A percentile compares a stretch with the other conserved stretches of the same genome.
Evolutionary conservation across 2,329 filamentous ascomycete species (phyloP).

Genomic region (Hyphodiscus sp.): DNA sequence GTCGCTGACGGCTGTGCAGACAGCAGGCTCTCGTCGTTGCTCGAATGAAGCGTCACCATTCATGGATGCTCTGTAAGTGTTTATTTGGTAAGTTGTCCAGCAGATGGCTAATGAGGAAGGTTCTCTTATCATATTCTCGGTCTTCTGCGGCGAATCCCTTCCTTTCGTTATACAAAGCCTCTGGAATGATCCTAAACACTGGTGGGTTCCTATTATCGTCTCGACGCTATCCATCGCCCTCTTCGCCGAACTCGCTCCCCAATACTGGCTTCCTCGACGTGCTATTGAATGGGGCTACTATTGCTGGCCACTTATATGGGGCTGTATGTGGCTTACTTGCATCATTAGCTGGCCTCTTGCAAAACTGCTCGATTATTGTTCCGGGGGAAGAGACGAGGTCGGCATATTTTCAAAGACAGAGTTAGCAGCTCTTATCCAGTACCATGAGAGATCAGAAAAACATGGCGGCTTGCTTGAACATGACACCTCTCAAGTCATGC

Average conservation of each 20-base stretch:
- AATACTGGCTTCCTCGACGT: constrained; percentile 21
- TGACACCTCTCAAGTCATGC: constrained; percentile 19
- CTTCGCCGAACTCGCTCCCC: constrained; percentile 25
- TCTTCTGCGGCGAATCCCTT: constrained; percentile 21
- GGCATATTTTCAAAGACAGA: constrained; percentile 20
- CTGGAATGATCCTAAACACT: constrained; percentile 4
- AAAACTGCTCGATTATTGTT: constrained; percentile 16
- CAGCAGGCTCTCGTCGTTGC: constrained; percentile 15
- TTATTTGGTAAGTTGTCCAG: neutral
- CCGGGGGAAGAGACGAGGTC: constrained; percentile 4
- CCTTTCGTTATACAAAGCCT: constrained; percentile 22
- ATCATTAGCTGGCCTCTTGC: constrained; percentile 22
- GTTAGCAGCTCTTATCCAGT: constrained; percentile 18
- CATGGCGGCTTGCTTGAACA: constrained; percentile 18
- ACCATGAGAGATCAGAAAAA: constrained; percentile 19
- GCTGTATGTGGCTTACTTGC: constrained; percentile 22
- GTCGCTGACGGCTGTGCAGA: constrained; percentile 13
- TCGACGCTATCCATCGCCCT: constrained; percentile 23
- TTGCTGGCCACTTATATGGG: constrained; percentile 22
- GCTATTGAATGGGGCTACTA: constrained; percentile 23
- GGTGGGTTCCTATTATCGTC: constrained; percentile 19
- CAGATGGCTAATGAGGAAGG: constrained; percentile 12
- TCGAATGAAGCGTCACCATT: constrained; percentile 17
- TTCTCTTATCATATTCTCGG: constrained; percentile 22
- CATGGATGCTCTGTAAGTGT: constrained; percentile 25